Percentiles rank a stretch among this genome's conserved stretches.
Conservation (phyloP, 768 basidiomycete genomes). For the Cystobasidium ongulense region DNA sequence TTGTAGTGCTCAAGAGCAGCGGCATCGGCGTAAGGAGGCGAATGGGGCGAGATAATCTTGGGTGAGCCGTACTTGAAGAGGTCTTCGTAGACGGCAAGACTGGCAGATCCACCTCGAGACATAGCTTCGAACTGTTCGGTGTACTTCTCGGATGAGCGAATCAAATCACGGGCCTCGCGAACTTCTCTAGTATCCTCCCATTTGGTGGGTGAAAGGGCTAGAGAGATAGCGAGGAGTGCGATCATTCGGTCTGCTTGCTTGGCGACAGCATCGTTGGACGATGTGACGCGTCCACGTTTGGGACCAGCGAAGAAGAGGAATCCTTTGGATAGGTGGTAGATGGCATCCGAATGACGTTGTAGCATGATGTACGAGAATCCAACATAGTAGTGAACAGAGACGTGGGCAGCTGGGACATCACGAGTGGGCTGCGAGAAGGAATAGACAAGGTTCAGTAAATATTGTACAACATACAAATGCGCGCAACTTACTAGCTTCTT, state of each 20-base stretch:
- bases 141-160: conserved; percentile 68
- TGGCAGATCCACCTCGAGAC: conserved; percentile 66
- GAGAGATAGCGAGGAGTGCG: conserved; percentile 85
- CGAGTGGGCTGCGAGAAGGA: conserved; percentile 47
- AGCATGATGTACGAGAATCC: conserved; percentile 96
- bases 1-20: conserved; percentile 49
- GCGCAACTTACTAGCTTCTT: conserved; percentile 63
- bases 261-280: conserved; percentile 68
- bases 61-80: conserved; percentile 91
- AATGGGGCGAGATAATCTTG: conserved; percentile 89
- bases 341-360: conserved; percentile 87
- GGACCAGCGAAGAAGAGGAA: conserved; percentile 76
- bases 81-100: conserved; percentile 73
- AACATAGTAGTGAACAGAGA: conserved; percentile 88
- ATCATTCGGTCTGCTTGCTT: conserved; percentile 98
- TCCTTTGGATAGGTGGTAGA: conserved; percentile 82
- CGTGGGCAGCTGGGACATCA: conserved; percentile 92
- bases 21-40: conserved; percentile 70
- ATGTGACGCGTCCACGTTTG: conserved; percentile 94
- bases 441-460: not conserved
- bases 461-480: not conserved
- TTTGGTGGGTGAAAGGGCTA: conserved; percentile 74
- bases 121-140: conserved; percentile 85
- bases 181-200: conserved; percentile 82
- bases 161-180: conserved; percentile 57